phyloP scores from a whole-genome alignment of 192 early-diverging fungal genomes.

The Paraglomus brasilianum region DNA sequence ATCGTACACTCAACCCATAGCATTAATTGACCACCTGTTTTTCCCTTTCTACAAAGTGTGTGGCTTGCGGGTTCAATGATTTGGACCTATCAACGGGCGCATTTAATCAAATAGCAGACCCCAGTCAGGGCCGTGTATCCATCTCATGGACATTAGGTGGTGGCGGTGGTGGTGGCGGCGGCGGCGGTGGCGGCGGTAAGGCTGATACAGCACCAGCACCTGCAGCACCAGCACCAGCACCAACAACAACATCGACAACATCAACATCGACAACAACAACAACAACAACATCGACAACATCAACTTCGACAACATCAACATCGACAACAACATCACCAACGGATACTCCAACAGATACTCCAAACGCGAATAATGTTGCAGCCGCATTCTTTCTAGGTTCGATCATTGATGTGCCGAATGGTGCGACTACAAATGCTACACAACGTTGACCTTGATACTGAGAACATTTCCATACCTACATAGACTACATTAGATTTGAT shows the following conservation, averaged over 20 bases:
- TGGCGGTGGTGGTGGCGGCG: neutral
- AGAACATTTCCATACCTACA: too few relatives aligned
- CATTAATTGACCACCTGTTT: neutral
- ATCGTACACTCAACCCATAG: too few relatives aligned
- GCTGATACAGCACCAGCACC: neutral
- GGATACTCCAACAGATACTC: neutral
- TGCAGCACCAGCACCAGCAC: neutral
- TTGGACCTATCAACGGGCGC: neutral
- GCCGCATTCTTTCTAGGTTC: too few relatives aligned
- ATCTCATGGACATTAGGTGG: neutral
- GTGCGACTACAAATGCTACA: too few relatives aligned
- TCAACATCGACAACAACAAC: neutral
- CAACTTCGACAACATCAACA: neutral
- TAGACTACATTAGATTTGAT: too few relatives aligned
- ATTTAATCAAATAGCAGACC: slow-evolving; percentile 9
- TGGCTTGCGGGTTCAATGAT: neutral
- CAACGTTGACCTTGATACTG: too few relatives aligned
- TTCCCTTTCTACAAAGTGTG: neutral
- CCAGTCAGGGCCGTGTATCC: neutral
- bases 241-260: neutral
- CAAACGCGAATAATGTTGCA: too few relatives aligned
- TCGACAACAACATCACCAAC: neutral
- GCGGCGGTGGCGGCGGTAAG: neutral
- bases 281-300: neutral
- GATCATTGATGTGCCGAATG: too few relatives aligned